These are phyloP conservation scores for Daedalea quercina DNA, from an alignment of 768 basidiomycete genomes.

Conservation along the genomic window DNA sequence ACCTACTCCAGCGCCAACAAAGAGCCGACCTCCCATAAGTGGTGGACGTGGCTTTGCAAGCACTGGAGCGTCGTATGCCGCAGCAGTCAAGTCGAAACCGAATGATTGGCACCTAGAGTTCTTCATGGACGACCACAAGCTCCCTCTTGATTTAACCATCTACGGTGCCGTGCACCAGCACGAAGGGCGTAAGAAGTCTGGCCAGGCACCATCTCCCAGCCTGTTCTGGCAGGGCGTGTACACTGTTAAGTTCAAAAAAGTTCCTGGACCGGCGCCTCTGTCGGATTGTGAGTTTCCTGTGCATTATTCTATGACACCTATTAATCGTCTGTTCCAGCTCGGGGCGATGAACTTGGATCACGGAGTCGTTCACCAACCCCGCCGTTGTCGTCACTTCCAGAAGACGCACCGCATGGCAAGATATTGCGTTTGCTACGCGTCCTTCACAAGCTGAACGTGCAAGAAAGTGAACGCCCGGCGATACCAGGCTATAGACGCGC, in stretches of 20 bases:
- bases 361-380: conserved; percentile 60
- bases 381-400: conserved; percentile 70
- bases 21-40: conserved; percentile 31
- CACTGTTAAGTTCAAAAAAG: conserved; percentile 90
- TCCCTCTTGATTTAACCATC: conserved; percentile 86
- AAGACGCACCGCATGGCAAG: conserved; percentile 81
- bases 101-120: conserved; percentile 98
- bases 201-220: conserved; percentile 49
- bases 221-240: conserved; percentile 89
- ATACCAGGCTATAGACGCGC: conserved; percentile 46
- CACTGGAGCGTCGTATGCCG: conserved; percentile 75
- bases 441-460: conserved; percentile 72
- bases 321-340: conserved; percentile 13
- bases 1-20: conserved; percentile 69
- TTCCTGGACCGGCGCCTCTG: conserved; percentile 67
- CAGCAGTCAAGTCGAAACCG: conserved; percentile 88
- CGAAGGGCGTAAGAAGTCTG: conserved; percentile 70
- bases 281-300: conserved; percentile 46
- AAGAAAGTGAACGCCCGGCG: conserved; percentile 56
- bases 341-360: conserved; percentile 37
- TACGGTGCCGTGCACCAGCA: conserved; percentile 96
- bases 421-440: conserved; percentile 88
- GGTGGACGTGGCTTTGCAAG: conserved; percentile 26
- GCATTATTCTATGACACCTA: background rate
- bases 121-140: conserved; percentile 79